Base-by-base conservation (phyloP, 345 rosid species). In the Trapa bicornis region DNA sequence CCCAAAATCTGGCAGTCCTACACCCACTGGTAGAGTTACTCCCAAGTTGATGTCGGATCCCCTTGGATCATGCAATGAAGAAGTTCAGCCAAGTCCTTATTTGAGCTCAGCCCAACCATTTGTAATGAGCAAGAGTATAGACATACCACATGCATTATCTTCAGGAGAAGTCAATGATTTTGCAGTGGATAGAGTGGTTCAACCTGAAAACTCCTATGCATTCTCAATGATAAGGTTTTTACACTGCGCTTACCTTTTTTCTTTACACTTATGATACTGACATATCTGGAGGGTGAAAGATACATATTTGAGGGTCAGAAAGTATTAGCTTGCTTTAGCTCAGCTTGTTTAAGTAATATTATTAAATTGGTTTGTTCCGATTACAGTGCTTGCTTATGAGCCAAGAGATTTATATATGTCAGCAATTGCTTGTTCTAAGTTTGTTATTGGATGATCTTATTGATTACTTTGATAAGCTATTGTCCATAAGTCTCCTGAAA, bases 1-100 rank as follows among this genome's bases (percentile, higher is more conserved):
- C 90, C 70, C 83, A 39, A 87, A 77, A 71, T 84, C 97, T 73
- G 74, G 78, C 74, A 70, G 80, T 69, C 82, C 92, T 68, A 76
- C 79, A 70, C 75, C 77, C 75, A 83, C 81, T 71, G 82, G 87
- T 71, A 78, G 82, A 75, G 74, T 77, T 68, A 83, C 88, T 72
- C 73, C 80, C 77, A 79, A 88, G 72, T 88, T 91, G 0, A 72
- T 78, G 79, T 83, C 92, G 37, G 74, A 79, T 50, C 47, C 83
- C 42, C 50, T 62, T 70, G 84, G 79, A 75, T 81, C 87, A 47
- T 78, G 75, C 78, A 87, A 83, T 67, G 82, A 83, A 67, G 82
- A 74, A 66, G 79, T 66, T 78, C 84, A 77, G 71, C 69, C 22
- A 50, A 71, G 73, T 79, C 79, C 87, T 72, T 79, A 75, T 79